A percentile compares a stretch with the other conserved stretches of the same genome.
Evolutionary conservation across 83 land plant genomes (phyloP).

Genomic region (Picea abies): DNA sequence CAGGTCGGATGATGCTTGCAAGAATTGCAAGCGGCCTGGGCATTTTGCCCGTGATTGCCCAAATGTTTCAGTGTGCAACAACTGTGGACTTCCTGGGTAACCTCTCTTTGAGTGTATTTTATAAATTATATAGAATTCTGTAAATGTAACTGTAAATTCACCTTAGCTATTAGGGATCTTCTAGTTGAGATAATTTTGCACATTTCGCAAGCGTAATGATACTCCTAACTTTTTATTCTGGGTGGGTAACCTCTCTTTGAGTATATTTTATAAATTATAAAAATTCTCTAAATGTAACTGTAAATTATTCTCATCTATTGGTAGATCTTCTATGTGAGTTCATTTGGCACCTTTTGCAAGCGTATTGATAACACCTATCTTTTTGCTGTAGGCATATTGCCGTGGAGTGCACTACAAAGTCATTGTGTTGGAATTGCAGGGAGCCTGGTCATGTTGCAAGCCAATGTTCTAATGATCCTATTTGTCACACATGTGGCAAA

Average conservation of each 20-base stretch:
- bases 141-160: too few species aligned
- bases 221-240: slow-evolving; percentile 24
- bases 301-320: too few species aligned
- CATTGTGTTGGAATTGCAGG: slow-evolving; percentile 79
- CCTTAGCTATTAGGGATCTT: too few species aligned
- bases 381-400: slow-evolving; percentile 58
- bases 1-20: slow-evolving; percentile 53
- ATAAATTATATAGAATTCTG: neutral
- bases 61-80: slow-evolving; percentile 72
- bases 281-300: too few species aligned
- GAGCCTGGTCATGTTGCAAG: slow-evolving; percentile 74
- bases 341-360: too few species aligned
- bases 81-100: slow-evolving; percentile 71
- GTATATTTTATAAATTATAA: neutral
- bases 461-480: slow-evolving; percentile 45
- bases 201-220: too few species aligned
- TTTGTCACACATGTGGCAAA: slow-evolving; percentile 51
- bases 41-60: slow-evolving; percentile 90
- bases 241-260: slow-evolving; percentile 19
- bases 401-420: slow-evolving; percentile 47
- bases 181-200: too few species aligned
- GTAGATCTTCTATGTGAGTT: too few species aligned
- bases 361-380: neutral
- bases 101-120: neutral
- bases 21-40: slow-evolving; percentile 79